Percentiles rank a stretch among this genome's conserved stretches.
Evolutionary conservation across 345 rosid species (phyloP).

Genomic region (Camelina neglecta): DNA sequence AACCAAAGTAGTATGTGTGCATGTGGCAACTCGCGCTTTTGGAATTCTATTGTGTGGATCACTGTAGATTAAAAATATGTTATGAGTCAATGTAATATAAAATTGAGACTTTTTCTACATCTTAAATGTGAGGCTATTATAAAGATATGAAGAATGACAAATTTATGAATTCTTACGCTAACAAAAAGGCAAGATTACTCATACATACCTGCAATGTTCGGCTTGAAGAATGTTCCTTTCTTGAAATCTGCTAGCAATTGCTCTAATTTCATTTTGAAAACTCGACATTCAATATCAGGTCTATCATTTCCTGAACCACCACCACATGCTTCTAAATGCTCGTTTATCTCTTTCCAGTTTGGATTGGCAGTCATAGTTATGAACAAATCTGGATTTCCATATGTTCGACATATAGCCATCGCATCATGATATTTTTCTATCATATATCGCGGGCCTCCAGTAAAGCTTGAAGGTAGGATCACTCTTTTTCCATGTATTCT

Average conservation of each 20-base stretch:
- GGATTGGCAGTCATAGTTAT: not conserved
- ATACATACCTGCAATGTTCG: not conserved
- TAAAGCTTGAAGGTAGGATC: not conserved
- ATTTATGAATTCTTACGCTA: no score
- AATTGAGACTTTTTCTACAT: no score
- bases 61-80: not conserved
- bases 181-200: no score
- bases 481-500: not conserved
- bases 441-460: not conserved
- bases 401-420: not conserved
- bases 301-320: not conserved
- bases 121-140: no score
- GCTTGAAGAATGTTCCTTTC: not conserved
- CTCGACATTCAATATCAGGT: not conserved
- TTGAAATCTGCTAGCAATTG: not conserved
- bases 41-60: not conserved
- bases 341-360: not conserved
- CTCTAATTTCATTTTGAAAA: not conserved
- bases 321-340: not conserved
- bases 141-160: no score
- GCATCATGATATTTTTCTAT: slow-evolving; percentile 1
- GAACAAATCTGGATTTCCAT: not conserved
- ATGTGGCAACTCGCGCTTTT: not conserved
- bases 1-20: not conserved
- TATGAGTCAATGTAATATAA: no score